Base-by-base conservation (phyloP, 1,284 basidiomycete genomes). In the Cryptococcus sp. region DNA sequence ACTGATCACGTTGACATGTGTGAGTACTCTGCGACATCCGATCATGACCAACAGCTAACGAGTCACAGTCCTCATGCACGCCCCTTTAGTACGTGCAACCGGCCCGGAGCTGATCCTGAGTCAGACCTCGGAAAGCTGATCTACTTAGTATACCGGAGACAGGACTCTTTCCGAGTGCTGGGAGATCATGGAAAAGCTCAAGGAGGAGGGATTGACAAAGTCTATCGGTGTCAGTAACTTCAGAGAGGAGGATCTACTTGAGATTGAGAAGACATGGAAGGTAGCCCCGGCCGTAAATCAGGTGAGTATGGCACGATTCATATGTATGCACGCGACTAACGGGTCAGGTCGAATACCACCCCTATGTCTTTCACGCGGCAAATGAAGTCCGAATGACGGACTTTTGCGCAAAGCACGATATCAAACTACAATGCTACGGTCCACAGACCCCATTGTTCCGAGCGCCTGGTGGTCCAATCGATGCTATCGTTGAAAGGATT, bases 161-260 rank as follows among this genome's bases (percentile, higher is more conserved):
- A 43, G 52, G 6, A 53, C 59, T 42, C 52, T 69, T 32, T 52
- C 63, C 30, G 71, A 74, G 35, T 66, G 66, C 13, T 93, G 90
- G 90, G 81, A 81, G 59, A 80, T 81, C 11, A 81, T 92, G 80
- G 88, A 90, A 69, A 82, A 80, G 46, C 74, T 86, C 49, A 81
- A 87, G 73, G 76, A 76, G 48, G 83, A 83, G 47, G 88, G 88
- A 1, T 75, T 90, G 46, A 79, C 87, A 41, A 86, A 82, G 72
- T 85, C 84, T 43, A 88, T 94, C 57, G 91, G 91, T 1, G 89
- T 95, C 13, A 89, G 86, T 53, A 94, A 94, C 78, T 92, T 87
- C 73, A 81, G 79, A 14, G 79, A 85, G 15, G 77, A 83, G 57
- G 81, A 92, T 62, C 74, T 93, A 45, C 74, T 84, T 58, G 81